phyloP scores from a whole-genome alignment of 2,329 filamentous ascomycete species.

The Neofusicoccum cordaticola region DNA sequence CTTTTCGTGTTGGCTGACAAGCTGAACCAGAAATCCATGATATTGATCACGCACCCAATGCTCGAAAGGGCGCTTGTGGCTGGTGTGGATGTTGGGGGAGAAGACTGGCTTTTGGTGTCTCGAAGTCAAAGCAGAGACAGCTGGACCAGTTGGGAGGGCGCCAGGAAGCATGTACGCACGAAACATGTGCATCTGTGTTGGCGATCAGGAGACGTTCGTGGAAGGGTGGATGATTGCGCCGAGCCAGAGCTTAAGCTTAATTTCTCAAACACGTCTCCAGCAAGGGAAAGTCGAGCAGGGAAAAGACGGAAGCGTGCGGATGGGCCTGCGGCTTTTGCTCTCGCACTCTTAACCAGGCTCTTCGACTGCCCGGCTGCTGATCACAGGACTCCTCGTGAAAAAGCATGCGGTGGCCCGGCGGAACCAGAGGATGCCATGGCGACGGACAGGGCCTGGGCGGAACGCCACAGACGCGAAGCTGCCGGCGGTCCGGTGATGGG shows the following conservation, averaged over 20 bases:
- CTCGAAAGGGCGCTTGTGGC: neutral
- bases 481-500: too few relatives aligned
- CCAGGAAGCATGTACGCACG: too few relatives aligned
- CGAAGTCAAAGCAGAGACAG: neutral
- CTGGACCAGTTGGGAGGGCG: neutral
- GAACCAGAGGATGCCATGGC: neutral
- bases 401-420: neutral
- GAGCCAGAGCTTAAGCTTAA: neutral
- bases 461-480: neutral
- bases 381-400: neutral
- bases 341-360: neutral
- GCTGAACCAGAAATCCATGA: too few relatives aligned
- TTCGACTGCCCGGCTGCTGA: neutral
- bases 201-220: too few relatives aligned
- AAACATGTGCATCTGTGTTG: too few relatives aligned
- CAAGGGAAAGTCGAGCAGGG: neutral
- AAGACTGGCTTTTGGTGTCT: neutral
- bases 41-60: neutral
- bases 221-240: neutral
- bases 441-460: neutral
- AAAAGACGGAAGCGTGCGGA: neutral
- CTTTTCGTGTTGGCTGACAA: neutral
- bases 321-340: neutral
- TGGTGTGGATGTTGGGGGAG: too few relatives aligned
- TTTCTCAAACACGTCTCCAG: neutral